Base-by-base conservation (phyloP, 805 yeast genomes). In the Saturnispora sekii region DNA sequence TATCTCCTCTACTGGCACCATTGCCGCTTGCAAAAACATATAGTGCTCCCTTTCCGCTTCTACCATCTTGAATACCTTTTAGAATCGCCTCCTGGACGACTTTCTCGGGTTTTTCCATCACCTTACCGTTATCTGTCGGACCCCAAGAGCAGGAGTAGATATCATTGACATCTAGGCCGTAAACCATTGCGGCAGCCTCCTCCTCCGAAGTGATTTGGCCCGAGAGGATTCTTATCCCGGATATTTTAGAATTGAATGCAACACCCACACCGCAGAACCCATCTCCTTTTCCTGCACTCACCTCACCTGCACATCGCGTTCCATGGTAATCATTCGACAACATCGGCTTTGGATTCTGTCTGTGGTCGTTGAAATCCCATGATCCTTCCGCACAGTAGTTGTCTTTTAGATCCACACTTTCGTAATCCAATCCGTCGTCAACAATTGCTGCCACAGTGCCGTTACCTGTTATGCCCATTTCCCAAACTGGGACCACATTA, bases 91-190 rank as follows among this genome's bases (percentile, higher is more conserved):
- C 78, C 55, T 76, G 74, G 6, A 90, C 96, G 28, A 90, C 56
- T 31, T 67, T 61, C 18, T 85, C 84, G 0, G 98, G 98, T 3
- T 77, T 93, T 43, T 85, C 88, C 72, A 93, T 76, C 1, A 95
- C 76, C 46, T 62, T 70, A 0, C 98, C 98, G 60, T 90, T 85
- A 62, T 93, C 98, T 3, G 87, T 75, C 2, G 98, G 98, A 7
- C 98, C 98, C 98, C 98, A 93, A 3, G 96, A 87, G 63, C 98
- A 93, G 3, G 96, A 85, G 61, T 88, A 93, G 34, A 93, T 93
- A 61, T 93, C 96, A 62, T 93, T 93, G 26, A 77, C 74, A 49
- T 86, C 89, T 51, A 84, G 66, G 0, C 79, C 89, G 62, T 84
- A 83, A 32, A 84, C 72, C 70, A 93, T 68, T 1, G 97, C 84